Base-by-base conservation (phyloP, 768 basidiomycete species). In the Termitomyces heimii region DNA sequence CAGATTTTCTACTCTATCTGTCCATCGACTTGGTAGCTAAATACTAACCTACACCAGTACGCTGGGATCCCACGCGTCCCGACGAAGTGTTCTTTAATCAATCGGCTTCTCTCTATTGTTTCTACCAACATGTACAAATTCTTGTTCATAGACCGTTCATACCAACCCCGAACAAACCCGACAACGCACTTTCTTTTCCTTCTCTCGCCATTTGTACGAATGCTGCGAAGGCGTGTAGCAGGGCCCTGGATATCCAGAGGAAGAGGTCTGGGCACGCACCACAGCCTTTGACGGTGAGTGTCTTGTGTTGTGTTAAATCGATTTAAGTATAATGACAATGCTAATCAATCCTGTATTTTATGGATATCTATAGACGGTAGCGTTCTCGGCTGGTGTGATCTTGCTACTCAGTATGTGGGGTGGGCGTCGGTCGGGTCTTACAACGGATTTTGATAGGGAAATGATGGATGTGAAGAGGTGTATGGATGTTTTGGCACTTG, bases 121-220 rank as follows among this genome's bases (percentile, higher is more conserved):
- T 63, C 6, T 78, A 78, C 59, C 79, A 89, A 65, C 76, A 85
- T 54, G 71, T 82, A 20, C 83, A 87, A 67, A 90, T 92, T 56
- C 73, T 88, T 40, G 76, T 90, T 40, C 89, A 92, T 68, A 82
- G 89, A 4, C 88, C 88, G 0, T 92, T 90, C 71, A 84, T 93
- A 56, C 85, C 85, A 0, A 77, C 82, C 0, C 78, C 81, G 1
- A 72, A 71, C 40, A 79, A 75, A 54, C 76, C 77, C 0, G 73
- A 77, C 18, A 53, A 43, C 28, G 60, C 72, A 3, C 62, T 81
- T 4, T 75, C 78, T 1, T 83, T 84, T 65, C 87, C 86, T 6
- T 88, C 86, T 0, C 75, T 89, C 22, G 84, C 88, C 1, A 89
- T 89, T 57, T 92, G 86, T 68, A 82, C 88, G 10, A 81, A 92